A percentile compares a stretch with the other conserved stretches of the same genome.
Evolutionary conservation across 352 stramenopile genomes (phyloP).

Genomic region (Phytophthora hibernalis): DNA sequence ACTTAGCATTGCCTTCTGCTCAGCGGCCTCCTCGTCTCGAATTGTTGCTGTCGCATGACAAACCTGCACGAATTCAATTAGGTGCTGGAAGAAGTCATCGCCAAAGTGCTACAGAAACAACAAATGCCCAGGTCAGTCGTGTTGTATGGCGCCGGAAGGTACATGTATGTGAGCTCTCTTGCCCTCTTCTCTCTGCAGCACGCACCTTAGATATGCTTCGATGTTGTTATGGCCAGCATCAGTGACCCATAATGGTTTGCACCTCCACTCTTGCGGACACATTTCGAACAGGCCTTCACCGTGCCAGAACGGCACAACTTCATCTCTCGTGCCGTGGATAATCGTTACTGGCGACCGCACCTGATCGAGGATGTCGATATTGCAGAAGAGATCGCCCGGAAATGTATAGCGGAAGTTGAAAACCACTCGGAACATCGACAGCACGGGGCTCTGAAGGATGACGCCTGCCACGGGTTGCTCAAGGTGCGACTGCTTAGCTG

Average conservation of each 20-base stretch:
- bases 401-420: conserved; percentile 99
- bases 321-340: conserved; percentile 98
- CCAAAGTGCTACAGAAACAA: conserved; percentile 53
- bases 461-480: conserved; percentile 94
- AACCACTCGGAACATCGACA: conserved; percentile 97
- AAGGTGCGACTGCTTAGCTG: conserved; percentile 91
- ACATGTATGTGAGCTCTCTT: not conserved
- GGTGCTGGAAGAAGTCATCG: conserved; percentile 83
- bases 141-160: not conserved
- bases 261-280: conserved; percentile 93
- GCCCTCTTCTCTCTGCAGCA: no score
- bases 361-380: conserved; percentile 94
- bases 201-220: conserved; percentile 93
- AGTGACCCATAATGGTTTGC: conserved; percentile 97
- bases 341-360: conserved; percentile 96
- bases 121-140: conserved; percentile 15
- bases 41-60: conserved; percentile 73
- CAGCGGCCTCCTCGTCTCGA: conserved; percentile 44
- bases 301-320: conserved; percentile 99
- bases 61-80: conserved; percentile 79
- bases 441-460: conserved; percentile 96
- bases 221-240: conserved; percentile 99
- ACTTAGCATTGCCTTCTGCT: conserved; percentile 38
- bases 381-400: conserved; percentile 97
- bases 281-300: conserved; percentile 94